Conservation (phyloP, 805 yeast genomes). For the Blastobotrys attinorum region DNA sequence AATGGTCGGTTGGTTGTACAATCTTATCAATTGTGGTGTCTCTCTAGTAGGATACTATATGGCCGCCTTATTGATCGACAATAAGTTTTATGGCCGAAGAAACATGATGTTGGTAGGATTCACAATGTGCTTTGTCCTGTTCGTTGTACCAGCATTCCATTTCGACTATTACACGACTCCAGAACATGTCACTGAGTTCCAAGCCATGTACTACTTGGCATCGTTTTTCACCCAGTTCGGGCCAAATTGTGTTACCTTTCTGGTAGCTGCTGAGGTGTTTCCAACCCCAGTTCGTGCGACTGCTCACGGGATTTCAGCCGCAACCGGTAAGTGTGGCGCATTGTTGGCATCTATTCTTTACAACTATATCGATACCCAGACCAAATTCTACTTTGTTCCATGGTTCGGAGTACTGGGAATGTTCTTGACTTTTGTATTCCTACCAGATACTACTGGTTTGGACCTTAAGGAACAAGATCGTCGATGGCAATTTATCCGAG, state of each 20-base stretch:
- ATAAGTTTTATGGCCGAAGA: constrained; percentile 44
- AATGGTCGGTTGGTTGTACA: constrained; percentile 52
- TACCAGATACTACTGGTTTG: constrained; percentile 33
- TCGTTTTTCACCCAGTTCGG: constrained; percentile 64
- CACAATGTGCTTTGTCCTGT: constrained; percentile 45
- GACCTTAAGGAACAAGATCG: constrained; percentile 33
- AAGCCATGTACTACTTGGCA: constrained; percentile 50
- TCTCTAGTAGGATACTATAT: constrained; percentile 59
- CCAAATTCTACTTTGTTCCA: constrained; percentile 31
- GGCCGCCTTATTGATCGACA: constrained; percentile 46
- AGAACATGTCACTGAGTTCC: constrained; percentile 27
- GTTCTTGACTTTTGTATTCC: constrained; percentile 26
- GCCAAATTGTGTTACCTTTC: constrained; percentile 56
- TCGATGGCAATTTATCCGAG: constrained; percentile 28
- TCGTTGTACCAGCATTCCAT: constrained; percentile 52
- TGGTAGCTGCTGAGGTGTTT: constrained; percentile 58
- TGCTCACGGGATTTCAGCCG: constrained; percentile 62
- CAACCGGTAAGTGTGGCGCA: constrained; percentile 58
- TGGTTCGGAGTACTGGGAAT: constrained; percentile 34
- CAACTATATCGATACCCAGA: constrained; percentile 29
- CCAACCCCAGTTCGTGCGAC: constrained; percentile 60
- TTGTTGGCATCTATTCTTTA: constrained; percentile 41
- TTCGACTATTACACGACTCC: constrained; percentile 37
- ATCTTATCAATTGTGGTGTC: constrained; percentile 40
- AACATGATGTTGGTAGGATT: constrained; percentile 50